Evolutionary conservation across 2,329 filamentous ascomycete genomes (phyloP).

Genomic region (Penicillium sp.): DNA sequence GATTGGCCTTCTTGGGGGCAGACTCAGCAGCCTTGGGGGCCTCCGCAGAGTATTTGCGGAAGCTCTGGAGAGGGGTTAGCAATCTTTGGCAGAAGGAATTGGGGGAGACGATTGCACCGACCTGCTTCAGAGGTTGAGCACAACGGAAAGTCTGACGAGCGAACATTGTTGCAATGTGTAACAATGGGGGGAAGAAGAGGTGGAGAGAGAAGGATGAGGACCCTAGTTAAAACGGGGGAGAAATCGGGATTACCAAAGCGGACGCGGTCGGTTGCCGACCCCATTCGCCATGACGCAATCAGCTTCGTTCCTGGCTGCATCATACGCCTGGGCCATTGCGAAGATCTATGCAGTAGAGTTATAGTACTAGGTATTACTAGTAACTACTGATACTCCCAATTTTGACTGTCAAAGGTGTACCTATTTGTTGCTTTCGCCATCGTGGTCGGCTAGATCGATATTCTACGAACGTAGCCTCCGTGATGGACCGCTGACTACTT

Average conservation of each 20-base stretch:
- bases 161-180: constrained; percentile 60
- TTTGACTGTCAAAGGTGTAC: no score
- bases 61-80: constrained; percentile 51
- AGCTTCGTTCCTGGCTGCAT: constrained; percentile 13
- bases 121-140: constrained; percentile 68
- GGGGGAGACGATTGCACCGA: constrained; percentile 42
- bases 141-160: constrained; percentile 67
- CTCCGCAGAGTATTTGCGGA: constrained; percentile 74
- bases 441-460: no score
- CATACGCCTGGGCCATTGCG: constrained; percentile 11
- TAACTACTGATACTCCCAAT: no score
- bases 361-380: no score
- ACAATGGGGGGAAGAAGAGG: constrained; percentile 12
- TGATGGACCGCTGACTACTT: no score
- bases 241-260: constrained; percentile 29
- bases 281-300: constrained; percentile 38
- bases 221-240: constrained; percentile 15
- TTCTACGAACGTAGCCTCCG: no score
- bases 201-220: constrained; percentile 8
- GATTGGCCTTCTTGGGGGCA: constrained; percentile 56
- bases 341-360: no score
- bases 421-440: no score
- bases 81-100: neutral
- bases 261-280: constrained; percentile 21
- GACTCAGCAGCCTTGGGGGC: constrained; percentile 42